A percentile compares a stretch with the other conserved stretches of the same genome.
Evolutionary conservation across 805 yeast genomes (phyloP).

Genomic region (Yamadazyma ubonensis): DNA sequence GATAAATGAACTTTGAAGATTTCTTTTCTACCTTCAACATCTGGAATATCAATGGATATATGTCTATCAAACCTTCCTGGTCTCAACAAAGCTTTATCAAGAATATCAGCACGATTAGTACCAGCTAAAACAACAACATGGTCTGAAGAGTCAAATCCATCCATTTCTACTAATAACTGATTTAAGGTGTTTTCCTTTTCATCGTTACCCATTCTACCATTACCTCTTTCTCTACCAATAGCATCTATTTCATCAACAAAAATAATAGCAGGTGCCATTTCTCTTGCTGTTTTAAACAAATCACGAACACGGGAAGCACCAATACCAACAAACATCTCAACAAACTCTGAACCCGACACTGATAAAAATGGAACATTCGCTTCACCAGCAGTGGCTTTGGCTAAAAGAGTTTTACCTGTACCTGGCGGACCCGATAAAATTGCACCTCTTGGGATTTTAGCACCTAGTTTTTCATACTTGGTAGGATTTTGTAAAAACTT

Average conservation of each 20-base stretch:
- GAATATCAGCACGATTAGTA: slow-evolving; percentile 91
- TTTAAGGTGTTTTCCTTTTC: slow-evolving; percentile 96
- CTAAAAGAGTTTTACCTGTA: slow-evolving; percentile 95
- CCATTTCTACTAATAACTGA: slow-evolving; percentile 97
- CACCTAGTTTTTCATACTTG: slow-evolving; percentile 90
- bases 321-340: slow-evolving; percentile 98
- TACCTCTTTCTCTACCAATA: slow-evolving; percentile 89
- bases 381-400: slow-evolving; percentile 99
- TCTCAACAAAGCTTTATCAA: slow-evolving; percentile 89
- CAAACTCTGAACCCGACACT: slow-evolving; percentile 96
- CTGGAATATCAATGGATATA: slow-evolving; percentile 88
- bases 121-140: slow-evolving; percentile 98
- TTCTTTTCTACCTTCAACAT: slow-evolving; percentile 90
- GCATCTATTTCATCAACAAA: slow-evolving; percentile 99
- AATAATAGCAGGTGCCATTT: slow-evolving; percentile 92
- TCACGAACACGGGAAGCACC: slow-evolving; percentile 99
- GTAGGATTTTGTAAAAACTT: slow-evolving; percentile 86
- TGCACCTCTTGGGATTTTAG: slow-evolving; percentile 98
- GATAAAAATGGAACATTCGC: slow-evolving; percentile 97
- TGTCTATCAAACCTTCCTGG: slow-evolving; percentile 98
- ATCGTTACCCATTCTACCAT: slow-evolving; percentile 80
- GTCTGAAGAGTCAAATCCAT: slow-evolving; percentile 87
- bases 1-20: slow-evolving; percentile 84
- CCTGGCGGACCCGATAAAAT: slow-evolving; percentile 98
- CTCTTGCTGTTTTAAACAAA: slow-evolving; percentile 86